Base-by-base conservation (phyloP, 148 eudicot genomes). In the Gaultheria prostrata region DNA sequence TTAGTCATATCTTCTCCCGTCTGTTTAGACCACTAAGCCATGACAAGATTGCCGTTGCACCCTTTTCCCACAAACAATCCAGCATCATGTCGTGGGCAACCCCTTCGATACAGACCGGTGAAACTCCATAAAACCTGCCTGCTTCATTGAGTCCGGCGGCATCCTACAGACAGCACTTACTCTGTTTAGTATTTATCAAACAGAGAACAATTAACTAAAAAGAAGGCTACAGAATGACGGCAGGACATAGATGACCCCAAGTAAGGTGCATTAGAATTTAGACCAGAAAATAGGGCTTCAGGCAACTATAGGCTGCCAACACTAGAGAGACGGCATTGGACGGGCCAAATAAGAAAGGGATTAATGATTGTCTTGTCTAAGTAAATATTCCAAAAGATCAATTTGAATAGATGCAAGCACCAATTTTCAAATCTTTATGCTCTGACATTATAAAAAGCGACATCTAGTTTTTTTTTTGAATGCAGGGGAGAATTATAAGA, bases 31-130 rank as follows among this genome's bases (percentile, higher is more conserved):
- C 67, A 39, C 46, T 80, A 32, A 95, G 86, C 98, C 97, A 94
- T 18, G 93, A 84, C 30, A 92, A 84, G 81, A 94, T 89, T 56
- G 67, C 90, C 67, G 85, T 53, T 1, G 98, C 98, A 30, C 98
- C 98, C 85, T 86, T 94, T 69, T 93, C 92, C 98, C 98, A 95
- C 3, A 90, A 90, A 84, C 89, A 90, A 91, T 95, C 98, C 89
- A 95, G 72, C 98, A 95, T 95, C 85, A 95, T 87, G 91, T 95
- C 98, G 79, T 95, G 98, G 20, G 94, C 98, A 85, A 93, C 90
- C 76, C 94, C 93, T 81, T 92, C 90, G 28, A 93, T 78, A 71
- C 94, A 90, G 71, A 94, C 83, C 0, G 98, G 98, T 18, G 91
- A 79, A 54, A 94, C 95, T 1, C 93, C 93, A 54, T 95, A 95